These are phyloP conservation scores for Flaveria ramosissima DNA, from an alignment of 129 eudicot genomes.

Conservation along the genomic window DNA sequence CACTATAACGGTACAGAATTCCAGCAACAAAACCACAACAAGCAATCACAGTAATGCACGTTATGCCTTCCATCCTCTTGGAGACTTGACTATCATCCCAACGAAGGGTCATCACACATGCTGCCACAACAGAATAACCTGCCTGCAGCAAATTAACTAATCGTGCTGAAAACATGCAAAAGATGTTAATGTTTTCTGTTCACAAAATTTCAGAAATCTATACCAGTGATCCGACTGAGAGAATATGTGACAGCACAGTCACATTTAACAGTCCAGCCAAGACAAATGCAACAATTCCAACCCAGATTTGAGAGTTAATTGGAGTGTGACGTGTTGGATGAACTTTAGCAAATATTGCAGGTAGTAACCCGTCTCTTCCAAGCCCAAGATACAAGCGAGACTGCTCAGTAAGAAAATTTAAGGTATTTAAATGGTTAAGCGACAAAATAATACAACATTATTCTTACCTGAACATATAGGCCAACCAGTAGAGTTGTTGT, in stretches of 20 bases:
- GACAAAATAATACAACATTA: constrained; percentile 3
- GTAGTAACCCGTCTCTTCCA: constrained; percentile 96
- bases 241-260: constrained; percentile 84
- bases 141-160: constrained; percentile 52
- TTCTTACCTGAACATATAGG: constrained; percentile 88
- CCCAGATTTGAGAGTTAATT: constrained; percentile 94
- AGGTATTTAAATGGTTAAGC: neutral
- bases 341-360: constrained; percentile 78
- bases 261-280: constrained; percentile 85
- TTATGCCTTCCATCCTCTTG: constrained; percentile 65
- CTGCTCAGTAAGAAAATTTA: constrained; percentile 43
- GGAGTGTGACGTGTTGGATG: constrained; percentile 91
- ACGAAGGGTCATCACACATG: constrained; percentile 84
- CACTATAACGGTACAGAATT: constrained; percentile 64
- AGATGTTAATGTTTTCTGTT: neutral
- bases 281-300: constrained; percentile 79
- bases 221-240: constrained; percentile 97
- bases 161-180: neutral
- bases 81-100: constrained; percentile 66
- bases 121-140: constrained; percentile 98
- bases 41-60: constrained; percentile 60
- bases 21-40: constrained; percentile 83
- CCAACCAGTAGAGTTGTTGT: constrained; percentile 96
- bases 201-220: constrained; percentile 5
- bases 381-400: constrained; percentile 97